These are phyloP conservation scores for Phytophthora meadii DNA, from an alignment of 352 stramenopile species.

Conservation along the genomic window DNA sequence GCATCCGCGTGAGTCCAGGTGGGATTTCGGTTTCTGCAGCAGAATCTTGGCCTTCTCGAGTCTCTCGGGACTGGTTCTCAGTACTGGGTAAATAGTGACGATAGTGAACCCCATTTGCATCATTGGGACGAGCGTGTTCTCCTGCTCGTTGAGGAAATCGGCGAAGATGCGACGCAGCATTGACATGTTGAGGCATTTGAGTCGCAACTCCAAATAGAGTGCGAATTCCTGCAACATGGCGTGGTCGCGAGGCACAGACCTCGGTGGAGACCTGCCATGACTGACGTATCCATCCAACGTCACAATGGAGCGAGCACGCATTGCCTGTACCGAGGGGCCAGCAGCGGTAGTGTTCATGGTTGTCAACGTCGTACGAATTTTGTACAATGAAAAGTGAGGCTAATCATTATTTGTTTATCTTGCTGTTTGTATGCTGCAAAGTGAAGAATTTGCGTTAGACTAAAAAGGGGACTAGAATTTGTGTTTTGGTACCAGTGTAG, in stretches of 20 bases:
- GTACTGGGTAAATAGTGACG: conserved; percentile 52
- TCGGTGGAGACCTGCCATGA: conserved; percentile 30
- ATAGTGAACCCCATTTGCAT: conserved; percentile 42
- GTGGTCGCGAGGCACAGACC: conserved; percentile 35
- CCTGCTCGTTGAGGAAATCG: conserved; percentile 60
- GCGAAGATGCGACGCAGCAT: conserved; percentile 63
- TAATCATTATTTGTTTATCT: conserved; percentile 1
- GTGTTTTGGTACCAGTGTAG: neutral
- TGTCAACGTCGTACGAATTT: conserved; percentile 3
- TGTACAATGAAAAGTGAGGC: too few species aligned
- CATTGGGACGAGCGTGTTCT: conserved; percentile 51
- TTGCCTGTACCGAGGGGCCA: conserved; percentile 3
- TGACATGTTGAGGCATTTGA: conserved; percentile 52
- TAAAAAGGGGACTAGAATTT: neutral
- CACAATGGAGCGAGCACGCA: conserved; percentile 20
- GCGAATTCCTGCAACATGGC: conserved; percentile 41
- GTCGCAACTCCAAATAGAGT: conserved; percentile 56
- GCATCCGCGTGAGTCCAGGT: conserved; percentile 23
- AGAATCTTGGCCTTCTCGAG: conserved; percentile 27
- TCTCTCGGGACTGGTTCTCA: conserved; percentile 6
- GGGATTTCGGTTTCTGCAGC: conserved; percentile 39
- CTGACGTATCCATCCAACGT: conserved; percentile 40
- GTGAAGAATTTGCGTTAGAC: neutral
- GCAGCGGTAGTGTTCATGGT: neutral
- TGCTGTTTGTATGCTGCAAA: conserved; percentile 1